A percentile compares a stretch with the other conserved stretches of the same genome.
Conservation (phyloP, 2,329 filamentous ascomycete species). For the Juglanconis juglandina region DNA sequence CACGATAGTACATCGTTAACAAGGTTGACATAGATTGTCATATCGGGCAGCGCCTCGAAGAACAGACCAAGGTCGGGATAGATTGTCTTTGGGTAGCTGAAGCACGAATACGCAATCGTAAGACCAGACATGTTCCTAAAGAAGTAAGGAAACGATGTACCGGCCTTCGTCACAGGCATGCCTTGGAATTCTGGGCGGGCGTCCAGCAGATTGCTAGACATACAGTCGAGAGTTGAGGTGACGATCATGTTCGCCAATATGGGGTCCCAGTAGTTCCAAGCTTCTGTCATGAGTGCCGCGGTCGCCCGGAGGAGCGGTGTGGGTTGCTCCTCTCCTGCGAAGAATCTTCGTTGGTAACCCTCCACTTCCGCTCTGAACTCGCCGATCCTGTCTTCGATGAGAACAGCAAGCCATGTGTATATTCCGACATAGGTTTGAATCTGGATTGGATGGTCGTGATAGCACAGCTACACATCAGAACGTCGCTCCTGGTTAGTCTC, state of each 20-base stretch:
- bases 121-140: not conserved
- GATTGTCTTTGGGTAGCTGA: not conserved
- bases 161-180: not conserved
- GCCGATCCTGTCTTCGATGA: not conserved
- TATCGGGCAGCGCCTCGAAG: not conserved
- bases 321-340: not conserved
- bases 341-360: not conserved
- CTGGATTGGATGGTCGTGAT: not conserved
- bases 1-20: conserved; percentile 2
- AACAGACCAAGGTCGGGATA: not conserved
- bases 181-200: not conserved
- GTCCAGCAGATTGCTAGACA: not conserved
- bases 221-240: not conserved
- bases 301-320: not conserved
- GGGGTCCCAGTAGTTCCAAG: conserved; percentile 1
- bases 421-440: not conserved
- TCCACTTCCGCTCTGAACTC: not conserved
- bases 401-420: not conserved
- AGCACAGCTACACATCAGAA: not conserved
- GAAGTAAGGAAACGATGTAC: not conserved
- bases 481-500: not conserved
- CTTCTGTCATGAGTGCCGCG: not conserved
- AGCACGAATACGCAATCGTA: not conserved
- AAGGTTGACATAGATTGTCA: not conserved
- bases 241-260: not conserved